These are phyloP conservation scores for Mrakia blollopis DNA, from an alignment of 768 basidiomycete species.

Conservation along the genomic window DNA sequence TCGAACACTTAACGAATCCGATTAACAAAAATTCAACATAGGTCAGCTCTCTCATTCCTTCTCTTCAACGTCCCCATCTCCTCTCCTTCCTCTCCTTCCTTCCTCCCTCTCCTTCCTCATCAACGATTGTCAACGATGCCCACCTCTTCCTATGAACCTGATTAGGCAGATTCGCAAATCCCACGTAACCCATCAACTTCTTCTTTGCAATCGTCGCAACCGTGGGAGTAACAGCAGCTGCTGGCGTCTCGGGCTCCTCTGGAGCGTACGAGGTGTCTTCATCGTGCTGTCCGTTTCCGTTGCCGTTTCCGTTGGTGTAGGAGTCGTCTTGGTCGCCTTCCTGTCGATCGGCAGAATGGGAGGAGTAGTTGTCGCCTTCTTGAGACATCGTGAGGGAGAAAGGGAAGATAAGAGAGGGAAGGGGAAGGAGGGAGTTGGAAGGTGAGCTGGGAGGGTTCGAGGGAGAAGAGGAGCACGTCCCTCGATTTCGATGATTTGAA, in stretches of 20 bases:
- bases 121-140: neutral
- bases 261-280: neutral
- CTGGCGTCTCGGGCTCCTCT: neutral
- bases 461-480: neutral
- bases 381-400: neutral
- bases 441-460: neutral
- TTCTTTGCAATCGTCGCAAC: slow-evolving; percentile 35
- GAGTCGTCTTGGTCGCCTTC: too few relatives aligned
- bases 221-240: too few relatives aligned
- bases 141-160: slow-evolving; percentile 94
- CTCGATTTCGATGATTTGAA: neutral
- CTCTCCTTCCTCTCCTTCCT: neutral
- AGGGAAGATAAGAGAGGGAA: neutral
- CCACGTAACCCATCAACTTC: slow-evolving; percentile 44
- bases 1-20: slow-evolving; percentile 19
- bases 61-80: neutral
- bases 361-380: neutral
- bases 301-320: neutral
- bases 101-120: neutral
- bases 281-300: neutral
- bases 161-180: slow-evolving; percentile 91
- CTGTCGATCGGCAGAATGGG: neutral
- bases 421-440: neutral
- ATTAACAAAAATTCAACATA: neutral
- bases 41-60: neutral